Conservation (phyloP, 495 filamentous ascomycete species). For the Chaetomidium leptoderma region DNA sequence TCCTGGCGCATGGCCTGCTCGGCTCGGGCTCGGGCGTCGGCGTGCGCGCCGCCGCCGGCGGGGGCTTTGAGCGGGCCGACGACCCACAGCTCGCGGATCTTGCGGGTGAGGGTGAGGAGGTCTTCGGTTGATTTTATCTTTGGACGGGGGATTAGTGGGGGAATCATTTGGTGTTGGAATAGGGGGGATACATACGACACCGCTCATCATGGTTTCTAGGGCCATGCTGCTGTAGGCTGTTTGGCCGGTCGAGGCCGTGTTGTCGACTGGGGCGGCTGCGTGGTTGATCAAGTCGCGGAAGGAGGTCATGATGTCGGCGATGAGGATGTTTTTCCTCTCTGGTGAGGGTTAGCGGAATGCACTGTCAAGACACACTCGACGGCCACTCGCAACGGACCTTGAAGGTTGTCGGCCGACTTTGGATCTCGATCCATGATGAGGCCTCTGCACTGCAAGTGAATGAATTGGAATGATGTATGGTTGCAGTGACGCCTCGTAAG, state of each 20-base stretch:
- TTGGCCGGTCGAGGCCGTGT: slow-evolving; percentile 31
- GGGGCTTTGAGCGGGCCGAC: slow-evolving; percentile 37
- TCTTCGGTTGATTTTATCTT: slow-evolving; percentile 35
- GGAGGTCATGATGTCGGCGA: slow-evolving; percentile 37
- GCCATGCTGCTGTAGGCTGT: slow-evolving; percentile 37
- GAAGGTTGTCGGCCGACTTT: not conserved
- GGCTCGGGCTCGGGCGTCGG: too few relatives aligned
- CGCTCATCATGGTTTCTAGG: slow-evolving; percentile 33
- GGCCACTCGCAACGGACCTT: not conserved
- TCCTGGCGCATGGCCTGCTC: slow-evolving; percentile 28
- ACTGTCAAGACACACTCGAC: not conserved
- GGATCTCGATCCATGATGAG: slow-evolving; percentile 7
- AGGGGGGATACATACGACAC: slow-evolving; percentile 22
- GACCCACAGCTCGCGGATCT: slow-evolving; percentile 44
- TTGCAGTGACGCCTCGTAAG: too few relatives aligned
- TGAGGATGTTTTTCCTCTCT: slow-evolving; percentile 39
- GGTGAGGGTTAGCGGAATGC: not conserved
- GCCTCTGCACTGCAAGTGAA: too few relatives aligned
- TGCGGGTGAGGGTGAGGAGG: slow-evolving; percentile 38
- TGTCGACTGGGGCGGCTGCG: slow-evolving; percentile 29
- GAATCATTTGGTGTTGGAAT: not conserved
- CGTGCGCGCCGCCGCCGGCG: slow-evolving; percentile 30
- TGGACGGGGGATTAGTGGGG: not conserved
- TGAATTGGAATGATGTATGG: too few relatives aligned
- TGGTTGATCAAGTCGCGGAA: slow-evolving; percentile 35